Evolutionary conservation across 805 yeast genomes (phyloP).

Genomic region (Wickerhamiella azymoides): DNA sequence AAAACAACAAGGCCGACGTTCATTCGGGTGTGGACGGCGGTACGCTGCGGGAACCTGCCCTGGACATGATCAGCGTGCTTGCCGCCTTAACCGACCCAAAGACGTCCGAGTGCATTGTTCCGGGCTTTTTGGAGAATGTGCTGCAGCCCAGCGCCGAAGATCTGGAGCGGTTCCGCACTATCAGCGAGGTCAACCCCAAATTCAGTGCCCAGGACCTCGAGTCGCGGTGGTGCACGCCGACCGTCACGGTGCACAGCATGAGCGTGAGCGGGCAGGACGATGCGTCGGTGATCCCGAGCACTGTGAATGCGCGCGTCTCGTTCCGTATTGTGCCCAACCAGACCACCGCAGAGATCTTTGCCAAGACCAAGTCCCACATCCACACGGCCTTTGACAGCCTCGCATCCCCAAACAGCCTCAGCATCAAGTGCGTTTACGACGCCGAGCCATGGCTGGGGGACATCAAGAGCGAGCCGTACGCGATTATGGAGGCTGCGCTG

Average conservation of each 20-base stretch:
- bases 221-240: conserved; percentile 81
- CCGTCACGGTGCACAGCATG: conserved; percentile 72
- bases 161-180: conserved; percentile 40
- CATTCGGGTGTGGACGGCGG: conserved; percentile 98
- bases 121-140: conserved; percentile 60
- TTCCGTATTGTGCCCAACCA: conserved; percentile 86
- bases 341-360: conserved; percentile 44
- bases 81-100: conserved; percentile 43
- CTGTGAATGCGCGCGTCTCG: conserved; percentile 63
- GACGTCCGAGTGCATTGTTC: conserved; percentile 43
- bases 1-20: conserved; percentile 67
- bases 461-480: conserved; percentile 58
- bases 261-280: conserved; percentile 84
- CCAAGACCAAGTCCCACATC: conserved; percentile 35
- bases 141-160: conserved; percentile 46
- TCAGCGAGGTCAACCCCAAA: conserved; percentile 27
- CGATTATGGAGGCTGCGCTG: conserved; percentile 48
- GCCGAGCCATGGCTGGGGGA: conserved; percentile 97
- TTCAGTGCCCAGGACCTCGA: conserved; percentile 36
- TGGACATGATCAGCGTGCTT: conserved; percentile 64
- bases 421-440: conserved; percentile 54
- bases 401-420: conserved; percentile 47
- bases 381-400: conserved; percentile 34
- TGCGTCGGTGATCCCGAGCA: conserved; percentile 76
- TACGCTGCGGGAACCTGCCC: conserved; percentile 71